Base-by-base conservation (phyloP, 495 filamentous ascomycete genomes). In the Aspergillus taichungensis region DNA sequence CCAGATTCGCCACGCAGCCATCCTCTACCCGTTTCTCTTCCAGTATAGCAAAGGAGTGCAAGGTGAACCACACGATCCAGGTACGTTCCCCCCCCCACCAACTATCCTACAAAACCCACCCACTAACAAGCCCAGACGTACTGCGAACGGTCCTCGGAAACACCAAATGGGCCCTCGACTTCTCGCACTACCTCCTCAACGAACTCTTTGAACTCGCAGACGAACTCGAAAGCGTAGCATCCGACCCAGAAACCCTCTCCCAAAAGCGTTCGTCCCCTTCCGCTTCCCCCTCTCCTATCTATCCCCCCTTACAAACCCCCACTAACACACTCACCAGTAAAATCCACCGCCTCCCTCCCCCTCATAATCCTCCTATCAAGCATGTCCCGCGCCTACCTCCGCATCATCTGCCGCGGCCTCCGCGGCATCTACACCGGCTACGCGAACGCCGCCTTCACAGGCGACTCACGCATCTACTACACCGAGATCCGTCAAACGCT, bases 351-450 rank as follows among this genome's bases (percentile, higher is more conserved):
- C 60, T 82, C 67, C 51, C 66, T 87, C 10, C 68, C 82, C 18
- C 69, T 94, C 18, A 69, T 87, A 47, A 67, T 88, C 38, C 66
- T 88, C 38, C 75, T 90, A 14, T 82, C 81, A 46, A 86, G 83
- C 40, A 79, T 84, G 50, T 82, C 84, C 10, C 79, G 87, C 8
- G 75, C 78, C 36, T 82, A 89, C 52, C 67, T 90, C 41, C 75
- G 74, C 12, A 80, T 80, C 34, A 73, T 79, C 44, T 87, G 81
- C 61, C 82, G 79, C 39, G 77, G 76, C 28, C 73, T 89, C 29
- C 68, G 67, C 34, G 62, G 63, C 34, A 52, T 77, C 11, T 54
- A 65, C 33, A 54, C 57, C 6, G 62, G 64, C 33, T 66, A 66
- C 50, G 47, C 57, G 36, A 58, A 37, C 34, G 48, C 56, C 28